Conservation (phyloP, 164 flowering plant species). For the Kalanchoe fedtschenkoi region DNA sequence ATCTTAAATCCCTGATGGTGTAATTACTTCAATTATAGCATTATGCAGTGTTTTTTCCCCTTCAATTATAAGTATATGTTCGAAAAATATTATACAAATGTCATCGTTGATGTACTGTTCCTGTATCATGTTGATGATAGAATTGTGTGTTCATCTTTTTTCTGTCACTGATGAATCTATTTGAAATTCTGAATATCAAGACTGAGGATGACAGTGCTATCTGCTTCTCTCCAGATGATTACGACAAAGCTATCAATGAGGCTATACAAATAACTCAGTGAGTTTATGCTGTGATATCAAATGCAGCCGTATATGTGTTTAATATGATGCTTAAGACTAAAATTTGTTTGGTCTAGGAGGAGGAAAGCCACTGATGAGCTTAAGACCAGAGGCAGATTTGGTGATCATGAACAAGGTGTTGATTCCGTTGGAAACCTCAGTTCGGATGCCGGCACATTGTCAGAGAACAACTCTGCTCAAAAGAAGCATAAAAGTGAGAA, state of each 20-base stretch:
- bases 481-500: conserved; percentile 4
- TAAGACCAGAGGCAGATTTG: conserved; percentile 6
- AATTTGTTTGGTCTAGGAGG: conserved; percentile 13
- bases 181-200: not conserved
- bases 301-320: not conserved
- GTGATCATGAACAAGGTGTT: not conserved
- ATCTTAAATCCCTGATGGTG: too few relatives aligned
- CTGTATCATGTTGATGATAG: too few relatives aligned
- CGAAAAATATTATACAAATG: too few relatives aligned
- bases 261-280: conserved; percentile 30
- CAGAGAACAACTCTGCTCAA: conserved; percentile 7
- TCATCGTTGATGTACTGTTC: too few relatives aligned
- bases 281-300: conserved; percentile 7
- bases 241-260: conserved; percentile 33
- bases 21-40: too few relatives aligned
- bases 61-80: not conserved
- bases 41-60: too few relatives aligned
- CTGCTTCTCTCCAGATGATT: conserved; percentile 32
- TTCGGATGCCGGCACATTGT: conserved; percentile 6
- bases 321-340: not conserved
- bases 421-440: conserved; percentile 2
- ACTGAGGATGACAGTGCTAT: not conserved
- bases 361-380: conserved; percentile 11
- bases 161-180: not conserved
- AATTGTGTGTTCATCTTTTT: not conserved